A percentile compares a stretch with the other conserved stretches of the same genome.
phyloP scores from a whole-genome alignment of 768 basidiomycete species.

The Grammothele lineata region DNA sequence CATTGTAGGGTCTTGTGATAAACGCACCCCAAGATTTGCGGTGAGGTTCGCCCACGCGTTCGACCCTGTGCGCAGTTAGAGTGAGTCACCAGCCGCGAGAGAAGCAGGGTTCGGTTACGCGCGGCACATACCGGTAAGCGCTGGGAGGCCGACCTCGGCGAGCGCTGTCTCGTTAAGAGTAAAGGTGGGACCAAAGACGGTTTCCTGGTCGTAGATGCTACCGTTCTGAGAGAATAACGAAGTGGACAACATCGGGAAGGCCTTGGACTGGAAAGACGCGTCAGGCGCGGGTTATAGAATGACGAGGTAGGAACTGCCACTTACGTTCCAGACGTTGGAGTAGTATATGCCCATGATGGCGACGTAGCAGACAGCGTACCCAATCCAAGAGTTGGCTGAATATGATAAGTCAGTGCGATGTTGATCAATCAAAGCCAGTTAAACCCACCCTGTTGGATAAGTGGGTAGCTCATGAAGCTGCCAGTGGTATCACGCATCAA shows the following conservation, averaged over 20 bases:
- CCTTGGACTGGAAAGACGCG: constrained; percentile 35
- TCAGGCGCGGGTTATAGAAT: constrained; percentile 11
- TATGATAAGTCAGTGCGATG: neutral
- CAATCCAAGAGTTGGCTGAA: constrained; percentile 55
- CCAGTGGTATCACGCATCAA: no score
- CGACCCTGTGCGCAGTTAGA: constrained; percentile 31
- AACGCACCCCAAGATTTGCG: constrained; percentile 41
- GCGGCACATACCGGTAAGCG: constrained; percentile 23
- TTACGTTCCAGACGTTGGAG: constrained; percentile 56
- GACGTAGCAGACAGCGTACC: constrained; percentile 48
- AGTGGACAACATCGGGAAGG: constrained; percentile 58
- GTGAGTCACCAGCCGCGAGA: neutral
- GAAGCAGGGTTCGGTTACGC: neutral
- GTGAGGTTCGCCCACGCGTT: constrained; percentile 49
- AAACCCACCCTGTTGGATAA: constrained; percentile 48
- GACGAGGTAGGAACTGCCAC: constrained; percentile 16
- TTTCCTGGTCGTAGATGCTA: constrained; percentile 47
- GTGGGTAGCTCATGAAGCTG: constrained; percentile 46
- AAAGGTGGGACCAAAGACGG: constrained; percentile 49
- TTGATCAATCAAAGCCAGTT: no score
- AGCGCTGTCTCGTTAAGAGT: constrained; percentile 52
- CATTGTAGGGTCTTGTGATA: no score
- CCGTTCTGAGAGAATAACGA: constrained; percentile 54
- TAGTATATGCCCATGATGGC: constrained; percentile 56
- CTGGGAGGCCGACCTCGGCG: constrained; percentile 38